Evolutionary conservation across 2,329 filamentous ascomycete genomes (phyloP), one percentile per base, ranked within the genome.

Genomic region (Cytospora chrysosperma): DNA sequence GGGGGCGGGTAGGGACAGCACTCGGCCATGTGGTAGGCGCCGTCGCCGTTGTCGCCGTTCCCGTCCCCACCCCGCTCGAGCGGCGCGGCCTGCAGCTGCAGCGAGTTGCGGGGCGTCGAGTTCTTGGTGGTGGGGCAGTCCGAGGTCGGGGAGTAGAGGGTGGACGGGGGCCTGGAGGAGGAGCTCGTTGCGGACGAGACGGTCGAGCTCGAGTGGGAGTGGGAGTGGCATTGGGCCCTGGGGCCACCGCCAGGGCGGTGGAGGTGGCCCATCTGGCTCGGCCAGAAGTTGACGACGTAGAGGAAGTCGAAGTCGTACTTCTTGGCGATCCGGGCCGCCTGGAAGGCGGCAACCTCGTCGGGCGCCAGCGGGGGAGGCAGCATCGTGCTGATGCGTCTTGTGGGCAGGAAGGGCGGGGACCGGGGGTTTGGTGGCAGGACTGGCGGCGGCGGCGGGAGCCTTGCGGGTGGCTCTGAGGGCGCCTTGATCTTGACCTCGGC

Each of bases 241-340:
- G 61, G n/a, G 50, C 40, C 40, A 17, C 59, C 34, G 61, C 51
- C 51, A 9, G 61, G 64, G 62, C 59, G 8, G 69, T 69, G 34
- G 66, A 61, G 34, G 59, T 61, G 64, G 57, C 68, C 67, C 66
- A 71, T 70, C 43, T 70, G 67, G 43, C 71, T 76, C 4, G 84
- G 83, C 84, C 84, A 86, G 17, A 87, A 73, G 66, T 83, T 85
- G 66, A 86, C 80, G 32, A 87, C 79, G 67, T 87, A 87, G 15
- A 86, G 77, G 27, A 87, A 75, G 67, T 85, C 82, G 59, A 87
- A 85, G 59, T 83, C 77, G 71, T 85, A 85, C 59, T 80, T 79
- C 4, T 76, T 78, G 6, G 85, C 84, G 47, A 87, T 84, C 34
- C 81, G 76, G 1, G 83, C 82, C 9, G 82, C 82, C 70, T 84